Conservation (phyloP, 2,329 filamentous ascomycete species). For the Alternaria metachromatica region DNA sequence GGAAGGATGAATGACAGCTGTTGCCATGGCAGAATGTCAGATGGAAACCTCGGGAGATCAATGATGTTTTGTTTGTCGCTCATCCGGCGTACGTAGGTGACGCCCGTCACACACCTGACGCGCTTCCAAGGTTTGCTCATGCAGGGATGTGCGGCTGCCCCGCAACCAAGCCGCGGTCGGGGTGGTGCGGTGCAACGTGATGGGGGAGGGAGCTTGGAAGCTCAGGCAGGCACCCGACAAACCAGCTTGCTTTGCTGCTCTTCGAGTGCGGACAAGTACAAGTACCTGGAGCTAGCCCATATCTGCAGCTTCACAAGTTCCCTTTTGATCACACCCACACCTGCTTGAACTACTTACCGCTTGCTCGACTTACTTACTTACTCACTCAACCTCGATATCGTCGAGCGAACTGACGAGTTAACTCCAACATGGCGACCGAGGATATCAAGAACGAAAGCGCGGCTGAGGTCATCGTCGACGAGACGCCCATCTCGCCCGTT, state of each 20-base stretch:
- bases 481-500: constrained; percentile 51
- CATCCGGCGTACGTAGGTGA: constrained; percentile 21
- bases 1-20: neutral
- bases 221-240: neutral
- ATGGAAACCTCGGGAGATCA: neutral
- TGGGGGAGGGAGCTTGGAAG: neutral
- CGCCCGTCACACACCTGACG: neutral
- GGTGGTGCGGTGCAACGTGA: neutral
- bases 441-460: constrained; percentile 11
- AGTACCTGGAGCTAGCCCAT: neutral
- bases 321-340: neutral
- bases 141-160: constrained; percentile 31
- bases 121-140: constrained; percentile 11
- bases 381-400: neutral
- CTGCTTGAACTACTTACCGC: neutral
- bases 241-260: neutral
- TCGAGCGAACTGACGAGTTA: constrained; percentile 12
- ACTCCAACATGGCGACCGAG: constrained; percentile 37
- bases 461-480: constrained; percentile 36
- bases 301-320: neutral
- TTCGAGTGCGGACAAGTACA: constrained; percentile 16
- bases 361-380: constrained; percentile 4
- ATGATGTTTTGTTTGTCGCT: constrained; percentile 11
- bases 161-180: constrained; percentile 23
- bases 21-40: neutral